Evolutionary conservation across 2,329 filamentous ascomycete species (phyloP).

Genomic region (Talaromyces islandicus): DNA sequence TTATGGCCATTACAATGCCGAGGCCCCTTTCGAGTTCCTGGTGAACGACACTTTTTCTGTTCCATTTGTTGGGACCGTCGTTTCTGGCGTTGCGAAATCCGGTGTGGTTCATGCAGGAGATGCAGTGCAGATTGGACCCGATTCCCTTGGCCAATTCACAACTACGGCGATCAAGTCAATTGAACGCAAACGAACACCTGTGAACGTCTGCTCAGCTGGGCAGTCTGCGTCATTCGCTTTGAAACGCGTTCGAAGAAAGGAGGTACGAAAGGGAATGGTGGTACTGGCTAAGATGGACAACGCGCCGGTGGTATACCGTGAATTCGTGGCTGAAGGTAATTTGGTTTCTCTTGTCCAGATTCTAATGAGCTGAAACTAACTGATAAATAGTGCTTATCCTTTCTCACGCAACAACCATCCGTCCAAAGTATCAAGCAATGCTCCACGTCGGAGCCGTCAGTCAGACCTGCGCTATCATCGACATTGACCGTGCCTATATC

Average conservation of each 20-base stretch:
- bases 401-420: conserved; percentile 94
- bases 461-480: conserved; percentile 95
- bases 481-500: conserved; percentile 93
- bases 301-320: conserved; percentile 61
- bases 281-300: conserved; percentile 78
- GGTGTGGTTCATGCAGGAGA: conserved; percentile 89
- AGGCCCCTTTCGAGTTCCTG: conserved; percentile 87
- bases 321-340: conserved; percentile 71
- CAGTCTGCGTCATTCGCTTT: conserved; percentile 91
- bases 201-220: conserved; percentile 81
- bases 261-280: conserved; percentile 97
- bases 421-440: conserved; percentile 96
- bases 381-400: conserved; percentile 69
- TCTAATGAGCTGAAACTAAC: not conserved
- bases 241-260: conserved; percentile 79
- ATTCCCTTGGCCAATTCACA: conserved; percentile 82
- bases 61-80: conserved; percentile 92
- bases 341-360: not conserved
- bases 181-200: conserved; percentile 84
- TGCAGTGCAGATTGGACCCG: conserved; percentile 79
- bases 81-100: conserved; percentile 85
- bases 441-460: conserved; percentile 90
- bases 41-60: conserved; percentile 98
- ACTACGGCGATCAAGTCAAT: conserved; percentile 85
- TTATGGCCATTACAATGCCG: conserved; percentile 83